Conservation (phyloP, 2,329 filamentous ascomycete species). For the Herpotrichia juniperi region DNA sequence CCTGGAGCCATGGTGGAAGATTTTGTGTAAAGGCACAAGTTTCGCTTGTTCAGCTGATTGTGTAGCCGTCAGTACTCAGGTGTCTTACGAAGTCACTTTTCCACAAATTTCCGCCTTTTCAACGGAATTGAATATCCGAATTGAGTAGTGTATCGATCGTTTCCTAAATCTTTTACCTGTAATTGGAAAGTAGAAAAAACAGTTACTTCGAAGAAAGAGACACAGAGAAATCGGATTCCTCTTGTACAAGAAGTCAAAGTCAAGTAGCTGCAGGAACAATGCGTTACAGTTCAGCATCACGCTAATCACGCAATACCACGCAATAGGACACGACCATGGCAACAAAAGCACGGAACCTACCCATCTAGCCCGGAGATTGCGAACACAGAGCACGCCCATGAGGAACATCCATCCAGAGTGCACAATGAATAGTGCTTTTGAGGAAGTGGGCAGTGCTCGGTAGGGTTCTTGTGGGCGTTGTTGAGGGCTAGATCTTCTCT, state of each 20-base stretch:
- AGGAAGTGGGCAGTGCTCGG: neutral
- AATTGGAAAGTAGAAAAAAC: neutral
- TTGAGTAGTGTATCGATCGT: neutral
- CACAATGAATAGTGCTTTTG: neutral
- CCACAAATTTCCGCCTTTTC: neutral
- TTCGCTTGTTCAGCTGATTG: neutral
- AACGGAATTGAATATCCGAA: neutral
- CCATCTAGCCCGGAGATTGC: neutral
- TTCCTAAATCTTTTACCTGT: neutral
- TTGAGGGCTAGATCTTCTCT: neutral
- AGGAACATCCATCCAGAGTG: neutral
- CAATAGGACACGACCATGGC: conserved; percentile 16
- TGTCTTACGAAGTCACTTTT: neutral
- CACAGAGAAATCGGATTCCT: neutral
- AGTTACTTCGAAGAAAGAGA: neutral
- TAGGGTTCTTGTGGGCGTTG: neutral
- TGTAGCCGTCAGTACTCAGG: neutral
- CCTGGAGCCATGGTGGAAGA: conserved; percentile 20
- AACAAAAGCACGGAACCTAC: neutral
- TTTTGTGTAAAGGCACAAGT: neutral
- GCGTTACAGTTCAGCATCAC: conserved; percentile 23
- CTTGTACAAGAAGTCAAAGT: neutral
- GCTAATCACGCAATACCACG: conserved; percentile 42
- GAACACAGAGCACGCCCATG: neutral
- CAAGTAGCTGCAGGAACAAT: conserved; percentile 9